phyloP scores from a whole-genome alignment of 352 stramenopile species.

The Phytophthora aleatoria region DNA sequence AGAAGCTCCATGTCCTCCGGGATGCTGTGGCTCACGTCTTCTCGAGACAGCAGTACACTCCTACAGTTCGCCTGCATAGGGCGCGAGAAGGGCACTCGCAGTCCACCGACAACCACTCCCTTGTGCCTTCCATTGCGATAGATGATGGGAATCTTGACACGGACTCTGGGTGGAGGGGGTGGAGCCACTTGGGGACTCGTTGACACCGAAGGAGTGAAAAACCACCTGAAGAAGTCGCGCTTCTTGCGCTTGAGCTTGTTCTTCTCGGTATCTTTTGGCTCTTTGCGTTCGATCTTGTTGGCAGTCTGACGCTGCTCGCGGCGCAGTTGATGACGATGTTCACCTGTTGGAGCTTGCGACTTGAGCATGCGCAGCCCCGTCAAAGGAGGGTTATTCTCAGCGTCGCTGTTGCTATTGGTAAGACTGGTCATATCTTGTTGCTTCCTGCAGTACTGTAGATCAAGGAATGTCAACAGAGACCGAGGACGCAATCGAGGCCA shows the following conservation, averaged over 20 bases:
- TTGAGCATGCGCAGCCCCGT: slow-evolving; percentile 21
- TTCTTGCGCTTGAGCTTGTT: slow-evolving; percentile 27
- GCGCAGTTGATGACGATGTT: slow-evolving; percentile 22
- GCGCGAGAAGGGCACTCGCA: slow-evolving; percentile 35
- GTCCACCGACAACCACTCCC: slow-evolving; percentile 32
- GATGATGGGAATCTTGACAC: slow-evolving; percentile 39
- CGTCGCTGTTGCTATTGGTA: not conserved
- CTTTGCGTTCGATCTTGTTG: slow-evolving; percentile 20
- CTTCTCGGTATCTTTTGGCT: not conserved
- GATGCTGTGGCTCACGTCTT: slow-evolving; percentile 20
- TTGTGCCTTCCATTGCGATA: slow-evolving; percentile 38
- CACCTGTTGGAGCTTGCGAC: slow-evolving; percentile 19
- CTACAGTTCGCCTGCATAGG: slow-evolving; percentile 38
- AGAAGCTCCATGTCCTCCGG: slow-evolving; percentile 25
- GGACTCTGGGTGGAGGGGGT: slow-evolving; percentile 14
- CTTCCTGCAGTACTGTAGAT: not conserved
- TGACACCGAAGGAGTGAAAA: slow-evolving; percentile 23
- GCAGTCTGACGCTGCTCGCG: slow-evolving; percentile 9
- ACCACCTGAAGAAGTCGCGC: slow-evolving; percentile 33
- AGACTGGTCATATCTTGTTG: slow-evolving; percentile 15
- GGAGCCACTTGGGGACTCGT: slow-evolving; percentile 31
- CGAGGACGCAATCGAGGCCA: not conserved
- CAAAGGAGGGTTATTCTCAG: slow-evolving; percentile 7
- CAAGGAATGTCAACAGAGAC: slow-evolving; percentile 22
- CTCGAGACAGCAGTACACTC: slow-evolving; percentile 19